Base-by-base conservation (phyloP, 2,329 filamentous ascomycete species). In the Metarhizium robertsii region DNA sequence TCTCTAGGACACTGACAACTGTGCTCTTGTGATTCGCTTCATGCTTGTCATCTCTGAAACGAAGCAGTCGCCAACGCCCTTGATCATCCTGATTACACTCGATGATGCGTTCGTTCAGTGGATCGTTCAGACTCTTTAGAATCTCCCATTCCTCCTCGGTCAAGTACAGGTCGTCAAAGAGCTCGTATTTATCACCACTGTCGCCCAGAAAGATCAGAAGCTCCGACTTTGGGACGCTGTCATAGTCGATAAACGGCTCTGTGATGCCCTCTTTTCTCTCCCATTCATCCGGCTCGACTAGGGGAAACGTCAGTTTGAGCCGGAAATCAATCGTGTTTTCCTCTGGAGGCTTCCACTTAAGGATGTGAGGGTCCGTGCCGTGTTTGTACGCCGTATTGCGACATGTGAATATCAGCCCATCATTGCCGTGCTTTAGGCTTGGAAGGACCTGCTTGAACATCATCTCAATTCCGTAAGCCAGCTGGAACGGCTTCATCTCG, bases 401-500 rank as follows among this genome's bases (percentile, higher is more conserved):
- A 73, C 92, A 96, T n/a, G 94, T 97, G 72, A 97, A 99, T 66
- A 99, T 96, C 50, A 99, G 80, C 6, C 94, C 94, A 69, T 99
- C 94, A 69, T 96, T 97, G 59, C 92, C 92, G 68, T 99, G 94
- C 61, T 86, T 87, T 40, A 99, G 80, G 46, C 79, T 84, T 1
- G 91, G 92, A 32, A 97, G 83, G 48, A 95, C 83, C 56, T 92
- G 80, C 61, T 85, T 83, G 75, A 99, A 96, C 87, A 97, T 95
- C 81, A 88, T 88, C 66, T 90, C 86, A 58, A 95, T 85, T 50
- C 85, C 90, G 73, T 99, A 99, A 51, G 85, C 85, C 62, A 94
- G 81, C 70, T 96, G 88, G 73, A 95, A 95, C 20, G 84, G 80
- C 74, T 99, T 99, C 75, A 94, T 86, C 68, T 91, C 85, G 56